Base-by-base conservation (phyloP, 176 grass and related monocot genomes). In the Paspalum vaginatum region DNA sequence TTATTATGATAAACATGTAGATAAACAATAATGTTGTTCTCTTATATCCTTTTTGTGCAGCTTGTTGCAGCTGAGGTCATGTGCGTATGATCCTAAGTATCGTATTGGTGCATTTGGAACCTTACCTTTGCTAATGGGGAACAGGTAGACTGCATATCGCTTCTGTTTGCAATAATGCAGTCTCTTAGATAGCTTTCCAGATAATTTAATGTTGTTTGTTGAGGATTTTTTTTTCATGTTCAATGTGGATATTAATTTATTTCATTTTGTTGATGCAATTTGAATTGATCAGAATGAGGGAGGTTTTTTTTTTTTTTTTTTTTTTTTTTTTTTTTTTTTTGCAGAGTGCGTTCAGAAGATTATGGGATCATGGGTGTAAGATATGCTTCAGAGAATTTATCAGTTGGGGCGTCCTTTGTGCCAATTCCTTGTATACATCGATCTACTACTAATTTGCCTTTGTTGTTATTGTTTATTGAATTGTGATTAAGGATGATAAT, bases 321-420 rank as follows among this genome's bases (percentile, higher is more conserved):
- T n/a, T n/a, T n/a, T n/a, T n/a, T n/a, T n/a, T n/a, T n/a, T n/a
- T n/a, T n/a, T n/a, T 44, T 82, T 83, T 55, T 55, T 68, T 90
- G 79, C 81, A 98, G 95, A 84, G 74, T 79, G 74, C 81, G 26
- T 85, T 80, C 71, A 68, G 90, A 98, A 85, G 92, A 98, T 84
- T 91, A 84, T 85, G 96, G 90, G 60, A 39, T 93, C 63, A 75
- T 89, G 81, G 95, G 92, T 77, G 59, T 95, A 62, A 81, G 95
- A 91, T 98, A 98, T 86, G 95, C 90, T 74, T 95, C 95, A 68
- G 85, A 95, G 71, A 95, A 85, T 74, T 62, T 98, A 91, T 98
- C 95, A 2, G 11, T 95, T 86, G 95, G 95, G 43, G 89, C 74
- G 11, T 93, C 86, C 70, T 93, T 98, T 59, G 86, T 89, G 88